A percentile compares a stretch with the other conserved stretches of the same genome.
Evolutionary conservation across 2,329 filamentous ascomycete species (phyloP).

Genomic region (Aspergillus versicolor): DNA sequence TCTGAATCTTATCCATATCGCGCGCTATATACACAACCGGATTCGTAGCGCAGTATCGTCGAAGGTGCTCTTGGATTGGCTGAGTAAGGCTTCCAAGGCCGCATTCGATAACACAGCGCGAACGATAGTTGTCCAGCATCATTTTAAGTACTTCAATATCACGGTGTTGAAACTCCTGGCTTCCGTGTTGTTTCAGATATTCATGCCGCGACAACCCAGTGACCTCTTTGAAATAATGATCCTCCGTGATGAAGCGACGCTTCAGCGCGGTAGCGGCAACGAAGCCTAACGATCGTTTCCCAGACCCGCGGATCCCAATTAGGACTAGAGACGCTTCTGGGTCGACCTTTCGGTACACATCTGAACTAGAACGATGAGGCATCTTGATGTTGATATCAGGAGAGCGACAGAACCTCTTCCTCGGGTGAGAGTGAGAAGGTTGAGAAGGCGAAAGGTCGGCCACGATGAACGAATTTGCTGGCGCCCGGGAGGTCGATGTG

Average conservation of each 20-base stretch:
- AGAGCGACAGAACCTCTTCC: constrained; percentile 2
- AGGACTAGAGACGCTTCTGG: constrained; percentile 43
- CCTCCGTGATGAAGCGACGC: constrained; percentile 45
- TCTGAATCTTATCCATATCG: constrained; percentile 41
- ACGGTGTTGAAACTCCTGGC: constrained; percentile 43
- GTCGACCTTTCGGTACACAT: constrained; percentile 28
- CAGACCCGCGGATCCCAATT: constrained; percentile 45
- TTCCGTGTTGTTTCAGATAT: constrained; percentile 40
- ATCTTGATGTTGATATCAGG: constrained; percentile 3
- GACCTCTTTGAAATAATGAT: constrained; percentile 45
- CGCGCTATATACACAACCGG: constrained; percentile 44
- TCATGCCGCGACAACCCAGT: constrained; percentile 44
- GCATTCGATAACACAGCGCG: constrained; percentile 45
- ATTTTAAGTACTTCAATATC: constrained; percentile 43
- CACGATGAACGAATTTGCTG: background rate
- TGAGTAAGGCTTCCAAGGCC: constrained; percentile 45
- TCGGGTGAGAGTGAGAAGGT: background rate
- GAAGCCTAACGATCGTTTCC: constrained; percentile 45
- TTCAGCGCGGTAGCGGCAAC: constrained; percentile 45
- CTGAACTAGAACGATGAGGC: constrained; percentile 10
- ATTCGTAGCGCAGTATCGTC: constrained; percentile 36
- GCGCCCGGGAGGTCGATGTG: background rate
- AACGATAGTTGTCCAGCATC: constrained; percentile 46
- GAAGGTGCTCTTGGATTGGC: constrained; percentile 42
- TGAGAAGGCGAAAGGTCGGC: background rate